These are phyloP conservation scores for Gleditsia sinensis DNA, from an alignment of 306 rosid genomes.

Conservation along the genomic window DNA sequence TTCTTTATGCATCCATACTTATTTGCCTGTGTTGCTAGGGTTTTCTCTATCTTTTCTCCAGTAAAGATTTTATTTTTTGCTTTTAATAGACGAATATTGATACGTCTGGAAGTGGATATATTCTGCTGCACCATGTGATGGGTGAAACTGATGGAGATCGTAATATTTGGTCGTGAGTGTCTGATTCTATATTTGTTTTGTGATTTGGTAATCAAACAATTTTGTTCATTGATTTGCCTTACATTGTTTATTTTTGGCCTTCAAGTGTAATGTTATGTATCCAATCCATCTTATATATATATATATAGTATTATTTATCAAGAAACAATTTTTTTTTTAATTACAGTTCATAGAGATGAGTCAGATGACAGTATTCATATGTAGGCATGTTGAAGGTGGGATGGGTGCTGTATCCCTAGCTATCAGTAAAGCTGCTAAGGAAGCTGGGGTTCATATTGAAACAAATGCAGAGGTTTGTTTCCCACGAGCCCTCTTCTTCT, in stretches of 20 bases:
- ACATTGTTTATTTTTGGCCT: neutral
- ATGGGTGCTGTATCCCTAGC: conserved; percentile 79
- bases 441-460: conserved; percentile 66
- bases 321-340: neutral
- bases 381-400: conserved; percentile 81
- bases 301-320: neutral
- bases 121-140: conserved; percentile 77
- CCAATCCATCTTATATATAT: no score
- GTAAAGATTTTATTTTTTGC: neutral
- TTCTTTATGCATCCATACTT: neutral
- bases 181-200: neutral
- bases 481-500: neutral
- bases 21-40: neutral
- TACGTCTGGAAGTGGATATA: conserved; percentile 80
- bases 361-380: conserved; percentile 2
- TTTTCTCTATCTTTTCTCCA: neutral
- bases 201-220: conserved; percentile 4
- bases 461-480: conserved; percentile 60
- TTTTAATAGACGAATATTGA: conserved; percentile 45
- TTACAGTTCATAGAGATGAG: neutral
- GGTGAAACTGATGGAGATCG: conserved; percentile 81
- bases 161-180: conserved; percentile 69
- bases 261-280: neutral
- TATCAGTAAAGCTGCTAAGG: conserved; percentile 64
- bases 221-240: no score